Evolutionary conservation across 1,284 basidiomycete species (phyloP), one percentile per base, ranked within the genome.

Genomic region (Meripilus lineatus): DNA sequence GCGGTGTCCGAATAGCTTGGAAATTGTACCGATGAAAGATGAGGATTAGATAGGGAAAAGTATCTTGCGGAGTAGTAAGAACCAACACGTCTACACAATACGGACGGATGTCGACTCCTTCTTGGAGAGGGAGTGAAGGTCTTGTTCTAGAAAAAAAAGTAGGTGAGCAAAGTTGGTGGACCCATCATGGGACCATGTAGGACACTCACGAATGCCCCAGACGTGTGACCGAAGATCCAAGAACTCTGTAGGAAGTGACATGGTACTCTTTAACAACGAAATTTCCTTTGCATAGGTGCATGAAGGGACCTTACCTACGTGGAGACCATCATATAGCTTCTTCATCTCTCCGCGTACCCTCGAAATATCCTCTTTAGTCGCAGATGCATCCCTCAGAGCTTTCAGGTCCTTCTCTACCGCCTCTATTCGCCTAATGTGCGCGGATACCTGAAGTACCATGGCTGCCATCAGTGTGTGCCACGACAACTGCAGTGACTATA

Each of bases 321-420:
- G 85, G 50, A 84, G 68, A 4, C 84, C 84, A 53, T 89, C 86
- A 48, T 90, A 89, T 21, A 92, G 65, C 64, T 90, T 92, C 77
- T 93, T 93, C 54, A 84, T 74, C 64, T 94, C 91, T 14, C 77
- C 76, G 47, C 91, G 72, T 15, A 90, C 68, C 49, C 79, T 75
- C 25, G 79, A 74, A 22, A 89, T 68, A 53, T 94, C 91, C 40
- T 92, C 89, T 64, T 90, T 93, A 24, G 72, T 74, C 4, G 86
- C 75, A 2, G 82, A 75, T 15, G 68, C 64, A 40, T 79, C 77
- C n/a, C 76, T 72, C 23, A 94, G 59, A 0, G 83, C 81, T 60
- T 87, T 89, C 51, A 93, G 62, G 57, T 93, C 90, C 62, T 91
- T 91, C 67, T 94, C 91, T 2, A 93, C 89, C 2, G 81, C 78